A percentile compares a stretch with the other conserved stretches of the same genome.
Conservation (phyloP, 768 basidiomycete species). For the Suillus placidus region DNA sequence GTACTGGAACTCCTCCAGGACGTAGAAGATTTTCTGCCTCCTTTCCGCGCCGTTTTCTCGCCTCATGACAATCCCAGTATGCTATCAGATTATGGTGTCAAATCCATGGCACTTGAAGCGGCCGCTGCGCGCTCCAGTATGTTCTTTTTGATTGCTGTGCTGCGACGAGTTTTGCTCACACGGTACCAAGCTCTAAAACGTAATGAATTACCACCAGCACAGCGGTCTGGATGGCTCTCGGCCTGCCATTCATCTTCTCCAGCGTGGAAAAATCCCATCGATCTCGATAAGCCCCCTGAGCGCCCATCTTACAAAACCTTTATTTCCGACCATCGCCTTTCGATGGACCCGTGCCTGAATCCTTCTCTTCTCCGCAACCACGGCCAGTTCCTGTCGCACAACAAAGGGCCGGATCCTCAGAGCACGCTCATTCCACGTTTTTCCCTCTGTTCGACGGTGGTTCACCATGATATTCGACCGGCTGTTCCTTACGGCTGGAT, state of each 20-base stretch:
- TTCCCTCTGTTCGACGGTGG: slow-evolving; percentile 48
- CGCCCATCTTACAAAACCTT: slow-evolving; percentile 27
- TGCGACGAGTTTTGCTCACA: neutral
- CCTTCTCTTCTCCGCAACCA: slow-evolving; percentile 43
- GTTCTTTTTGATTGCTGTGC: slow-evolving; percentile 3
- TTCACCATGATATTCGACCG: slow-evolving; percentile 60
- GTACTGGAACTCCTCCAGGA: slow-evolving; percentile 30
- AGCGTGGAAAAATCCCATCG: slow-evolving; percentile 32
- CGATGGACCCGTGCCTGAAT: slow-evolving; percentile 43
- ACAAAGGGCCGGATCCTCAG: slow-evolving; percentile 49
- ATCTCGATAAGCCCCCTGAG: slow-evolving; percentile 19
- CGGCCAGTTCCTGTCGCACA: slow-evolving; percentile 54
- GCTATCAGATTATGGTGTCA: slow-evolving; percentile 29
- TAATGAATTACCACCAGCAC: slow-evolving; percentile 38
- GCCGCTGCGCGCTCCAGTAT: slow-evolving; percentile 31
- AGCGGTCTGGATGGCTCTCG: slow-evolving; percentile 25
- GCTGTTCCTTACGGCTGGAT: slow-evolving; percentile 52
- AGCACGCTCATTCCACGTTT: slow-evolving; percentile 51
- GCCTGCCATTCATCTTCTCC: slow-evolving; percentile 29
- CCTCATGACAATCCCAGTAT: slow-evolving; percentile 33
- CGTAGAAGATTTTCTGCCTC: slow-evolving; percentile 33
- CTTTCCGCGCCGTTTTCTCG: slow-evolving; percentile 34
- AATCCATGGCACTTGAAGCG: slow-evolving; percentile 27
- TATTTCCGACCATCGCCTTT: slow-evolving; percentile 36
- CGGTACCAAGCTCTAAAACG: slow-evolving; percentile 27